Evolutionary conservation across 441 rosid genomes (phyloP).

Genomic region (Mallotus japonicus): DNA sequence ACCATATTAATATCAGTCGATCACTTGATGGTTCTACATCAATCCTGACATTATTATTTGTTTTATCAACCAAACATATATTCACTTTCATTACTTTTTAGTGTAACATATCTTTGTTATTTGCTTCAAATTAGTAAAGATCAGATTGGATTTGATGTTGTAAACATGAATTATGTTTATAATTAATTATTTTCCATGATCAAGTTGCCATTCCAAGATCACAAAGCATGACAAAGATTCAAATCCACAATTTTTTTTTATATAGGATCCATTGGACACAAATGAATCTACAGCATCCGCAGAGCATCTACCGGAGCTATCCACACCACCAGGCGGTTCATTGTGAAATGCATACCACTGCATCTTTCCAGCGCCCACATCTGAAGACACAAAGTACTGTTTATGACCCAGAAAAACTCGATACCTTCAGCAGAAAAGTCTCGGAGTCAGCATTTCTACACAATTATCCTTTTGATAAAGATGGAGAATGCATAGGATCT

Average conservation of each 20-base stretch:
- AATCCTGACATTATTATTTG: background rate
- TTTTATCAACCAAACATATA: background rate
- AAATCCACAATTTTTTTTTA: background rate
- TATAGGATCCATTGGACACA: background rate
- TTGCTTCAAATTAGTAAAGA: background rate
- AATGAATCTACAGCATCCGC: conserved; percentile 7
- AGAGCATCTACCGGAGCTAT: conserved; percentile 52
- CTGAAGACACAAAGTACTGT: conserved; percentile 93
- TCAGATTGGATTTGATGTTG: background rate
- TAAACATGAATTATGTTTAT: no score
- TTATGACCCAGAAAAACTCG: conserved; percentile 96
- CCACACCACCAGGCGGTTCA: conserved; percentile 77
- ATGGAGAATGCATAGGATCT: background rate
- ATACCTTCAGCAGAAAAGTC: conserved; percentile 42
- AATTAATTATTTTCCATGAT: background rate
- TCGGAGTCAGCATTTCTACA: conserved; percentile 15
- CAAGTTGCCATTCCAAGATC: background rate
- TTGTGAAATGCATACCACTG: conserved; percentile 96
- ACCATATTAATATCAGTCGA: background rate
- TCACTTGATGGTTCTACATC: background rate
- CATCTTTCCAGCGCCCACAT: conserved; percentile 97
- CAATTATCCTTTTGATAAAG: background rate
- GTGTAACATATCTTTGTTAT: conserved; percentile 5
- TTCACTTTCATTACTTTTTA: background rate
- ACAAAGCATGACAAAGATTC: background rate